Evolutionary conservation across 2,329 filamentous ascomycete genomes (phyloP).

Genomic region (Trichoderma koningiopsis): DNA sequence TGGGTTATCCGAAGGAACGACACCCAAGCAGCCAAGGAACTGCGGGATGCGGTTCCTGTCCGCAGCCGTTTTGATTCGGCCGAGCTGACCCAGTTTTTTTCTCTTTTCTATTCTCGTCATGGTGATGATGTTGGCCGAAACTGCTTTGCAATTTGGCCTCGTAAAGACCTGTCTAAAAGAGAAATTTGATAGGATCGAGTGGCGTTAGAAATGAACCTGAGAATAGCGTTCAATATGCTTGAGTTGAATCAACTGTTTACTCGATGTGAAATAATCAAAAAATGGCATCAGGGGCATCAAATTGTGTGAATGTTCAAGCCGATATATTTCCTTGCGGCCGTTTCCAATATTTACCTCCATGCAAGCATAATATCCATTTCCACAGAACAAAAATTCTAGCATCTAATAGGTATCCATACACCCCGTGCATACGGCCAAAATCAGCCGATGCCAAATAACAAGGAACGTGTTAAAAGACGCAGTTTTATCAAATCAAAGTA

Average conservation of each 20-base stretch:
- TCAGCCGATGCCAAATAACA: not conserved
- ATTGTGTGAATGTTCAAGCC: not conserved
- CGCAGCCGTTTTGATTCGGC: not conserved
- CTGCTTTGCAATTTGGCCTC: not conserved
- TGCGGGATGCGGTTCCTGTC: not conserved
- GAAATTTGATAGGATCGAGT: not conserved
- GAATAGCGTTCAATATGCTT: too few species aligned
- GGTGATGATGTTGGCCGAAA: conserved; percentile 3
- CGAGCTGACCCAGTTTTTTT: not conserved
- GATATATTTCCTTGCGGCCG: not conserved
- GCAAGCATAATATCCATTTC: not conserved
- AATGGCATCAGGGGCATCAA: not conserved
- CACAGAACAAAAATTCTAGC: not conserved
- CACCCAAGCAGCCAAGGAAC: not conserved
- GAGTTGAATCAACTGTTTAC: too few species aligned
- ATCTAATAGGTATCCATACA: conserved; percentile 13
- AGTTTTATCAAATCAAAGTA: not conserved
- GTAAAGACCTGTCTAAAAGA: not conserved
- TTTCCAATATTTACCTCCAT: conserved; percentile 3
- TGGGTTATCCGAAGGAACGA: conserved; percentile 8
- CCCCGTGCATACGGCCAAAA: conserved; percentile 1
- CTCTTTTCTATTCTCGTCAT: not conserved
- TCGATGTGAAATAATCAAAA: not conserved
- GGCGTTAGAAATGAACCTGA: not conserved
- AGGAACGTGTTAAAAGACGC: not conserved